A percentile compares a stretch with the other conserved stretches of the same genome.
Conservation (phyloP, 208 protist species). For the Leishmania amazonensis region DNA sequence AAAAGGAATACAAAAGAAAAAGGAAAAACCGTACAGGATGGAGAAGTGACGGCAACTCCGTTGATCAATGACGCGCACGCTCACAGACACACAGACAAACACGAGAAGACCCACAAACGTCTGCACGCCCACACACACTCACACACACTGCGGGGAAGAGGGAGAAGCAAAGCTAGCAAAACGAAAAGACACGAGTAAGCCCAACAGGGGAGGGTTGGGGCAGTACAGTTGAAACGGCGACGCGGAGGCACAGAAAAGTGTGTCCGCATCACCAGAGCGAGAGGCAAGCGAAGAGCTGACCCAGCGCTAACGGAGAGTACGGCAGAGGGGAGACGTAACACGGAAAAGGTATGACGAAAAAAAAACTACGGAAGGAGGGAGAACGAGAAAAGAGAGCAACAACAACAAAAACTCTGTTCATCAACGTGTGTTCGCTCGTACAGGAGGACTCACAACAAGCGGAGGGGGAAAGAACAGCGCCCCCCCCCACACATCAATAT, state of each 20-base stretch:
- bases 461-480: background rate
- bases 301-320: background rate
- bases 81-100: constrained; percentile 3
- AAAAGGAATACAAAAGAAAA: background rate
- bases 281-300: too few relatives aligned
- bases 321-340: background rate
- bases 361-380: background rate
- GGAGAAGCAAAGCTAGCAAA: background rate
- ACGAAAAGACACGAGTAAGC: background rate
- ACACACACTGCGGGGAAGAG: background rate
- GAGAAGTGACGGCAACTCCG: background rate
- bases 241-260: background rate
- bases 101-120: background rate
- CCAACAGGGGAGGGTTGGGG: background rate
- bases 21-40: constrained; percentile 2
- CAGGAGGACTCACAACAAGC: background rate
- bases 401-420: background rate
- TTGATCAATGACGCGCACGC: background rate
- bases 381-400: constrained; percentile 1
- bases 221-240: background rate
- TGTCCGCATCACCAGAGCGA: background rate
- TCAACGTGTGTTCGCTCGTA: background rate
- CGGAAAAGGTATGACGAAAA: background rate
- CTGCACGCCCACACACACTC: background rate
- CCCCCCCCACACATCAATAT: background rate